phyloP scores from a whole-genome alignment of 176 grass and related monocot genomes.

The Eleusine coracana region DNA sequence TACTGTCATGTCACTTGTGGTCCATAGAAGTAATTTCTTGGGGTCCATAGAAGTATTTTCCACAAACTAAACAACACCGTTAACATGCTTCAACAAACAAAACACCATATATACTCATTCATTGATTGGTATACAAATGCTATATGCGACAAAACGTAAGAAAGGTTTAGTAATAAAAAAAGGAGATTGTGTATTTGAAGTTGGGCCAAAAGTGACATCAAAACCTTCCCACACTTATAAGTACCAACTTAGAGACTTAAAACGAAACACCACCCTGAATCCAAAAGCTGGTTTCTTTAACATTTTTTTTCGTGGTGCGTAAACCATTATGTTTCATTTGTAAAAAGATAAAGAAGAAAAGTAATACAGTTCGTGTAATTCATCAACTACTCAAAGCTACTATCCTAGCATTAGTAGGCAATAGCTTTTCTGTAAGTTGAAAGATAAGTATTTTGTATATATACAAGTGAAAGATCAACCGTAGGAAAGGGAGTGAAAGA shows the following conservation, averaged over 20 bases:
- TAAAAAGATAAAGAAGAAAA: background rate
- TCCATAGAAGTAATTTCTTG: too few species aligned
- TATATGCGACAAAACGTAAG: too few species aligned
- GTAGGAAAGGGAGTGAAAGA: background rate
- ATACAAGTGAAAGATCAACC: slow-evolving; percentile 1
- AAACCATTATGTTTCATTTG: background rate
- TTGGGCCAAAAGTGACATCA: too few species aligned
- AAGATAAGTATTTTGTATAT: slow-evolving; percentile 4
- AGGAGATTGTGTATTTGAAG: too few species aligned
- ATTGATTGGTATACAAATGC: too few species aligned
- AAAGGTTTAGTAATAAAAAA: too few species aligned
- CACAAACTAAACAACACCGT: too few species aligned
- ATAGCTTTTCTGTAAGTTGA: background rate
- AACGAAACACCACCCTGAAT: background rate
- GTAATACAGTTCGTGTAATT: background rate
- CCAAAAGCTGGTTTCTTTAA: background rate
- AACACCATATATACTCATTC: too few species aligned
- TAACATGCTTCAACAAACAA: too few species aligned
- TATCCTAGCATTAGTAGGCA: background rate
- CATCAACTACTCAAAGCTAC: background rate
- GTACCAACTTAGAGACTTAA: too few species aligned
- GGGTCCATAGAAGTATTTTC: too few species aligned
- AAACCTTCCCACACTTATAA: too few species aligned
- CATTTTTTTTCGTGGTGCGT: background rate
- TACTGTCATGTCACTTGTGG: slow-evolving; percentile 5